Conservation (phyloP, 768 basidiomycete species). For the Mrakia hoshinonis region DNA sequence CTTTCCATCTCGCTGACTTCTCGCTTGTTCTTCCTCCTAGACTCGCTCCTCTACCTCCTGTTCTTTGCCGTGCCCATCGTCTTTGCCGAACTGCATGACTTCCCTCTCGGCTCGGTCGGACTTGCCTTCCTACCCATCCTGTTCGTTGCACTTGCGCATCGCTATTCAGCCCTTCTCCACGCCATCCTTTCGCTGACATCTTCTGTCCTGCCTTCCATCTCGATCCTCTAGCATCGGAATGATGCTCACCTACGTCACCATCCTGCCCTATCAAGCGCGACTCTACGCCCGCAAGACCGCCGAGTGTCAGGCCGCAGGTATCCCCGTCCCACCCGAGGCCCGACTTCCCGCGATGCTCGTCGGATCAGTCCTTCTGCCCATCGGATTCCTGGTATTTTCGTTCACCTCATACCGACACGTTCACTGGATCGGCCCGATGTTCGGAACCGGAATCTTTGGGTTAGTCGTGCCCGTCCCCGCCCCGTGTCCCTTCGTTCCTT, state of each 20-base stretch:
- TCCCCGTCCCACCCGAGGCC: constrained; percentile 21
- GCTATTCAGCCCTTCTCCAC: background rate
- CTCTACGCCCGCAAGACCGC: background rate
- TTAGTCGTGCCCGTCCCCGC: no score
- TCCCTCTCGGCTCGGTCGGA: constrained; percentile 25
- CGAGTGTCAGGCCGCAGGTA: background rate
- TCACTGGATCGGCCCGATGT: constrained; percentile 1
- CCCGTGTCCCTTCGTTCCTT: no score
- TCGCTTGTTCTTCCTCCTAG: background rate
- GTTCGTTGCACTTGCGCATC: background rate
- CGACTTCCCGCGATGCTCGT: constrained; percentile 27
- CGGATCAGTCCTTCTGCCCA: constrained; percentile 19
- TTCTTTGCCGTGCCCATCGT: constrained; percentile 28
- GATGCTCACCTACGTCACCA: constrained; percentile 15
- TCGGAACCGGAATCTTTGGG: constrained; percentile 1
- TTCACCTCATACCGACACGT: constrained; percentile 6
- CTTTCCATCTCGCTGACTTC: no score
- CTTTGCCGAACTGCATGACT: constrained; percentile 1
- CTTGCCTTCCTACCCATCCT: constrained; percentile 26
- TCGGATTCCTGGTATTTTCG: constrained; percentile 27
- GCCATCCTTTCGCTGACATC: background rate
- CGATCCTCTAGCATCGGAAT: constrained; percentile 12
- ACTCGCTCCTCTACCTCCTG: constrained; percentile 21
- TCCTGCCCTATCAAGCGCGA: constrained; percentile 17
- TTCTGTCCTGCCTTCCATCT: background rate